Evolutionary conservation across 2,329 filamentous ascomycete genomes (phyloP).

Genomic region (Nigrospora sphaerica): DNA sequence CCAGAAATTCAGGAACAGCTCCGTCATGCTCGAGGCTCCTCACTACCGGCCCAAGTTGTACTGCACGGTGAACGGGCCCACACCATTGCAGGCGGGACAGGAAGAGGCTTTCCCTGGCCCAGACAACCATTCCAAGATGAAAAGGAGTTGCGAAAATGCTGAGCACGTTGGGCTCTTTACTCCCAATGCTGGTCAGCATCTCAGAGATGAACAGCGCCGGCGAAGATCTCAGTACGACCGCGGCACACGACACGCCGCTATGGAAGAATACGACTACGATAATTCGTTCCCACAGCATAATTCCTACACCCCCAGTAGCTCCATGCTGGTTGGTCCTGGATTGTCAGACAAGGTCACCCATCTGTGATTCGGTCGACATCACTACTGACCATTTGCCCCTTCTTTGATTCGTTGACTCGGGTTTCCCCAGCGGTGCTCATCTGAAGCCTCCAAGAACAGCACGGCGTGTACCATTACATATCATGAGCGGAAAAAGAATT

Average conservation of each 20-base stretch:
- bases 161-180: conserved; percentile 80
- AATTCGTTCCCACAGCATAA: conserved; percentile 27
- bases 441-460: no score
- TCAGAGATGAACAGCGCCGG: conserved; percentile 68
- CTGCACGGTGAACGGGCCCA: conserved; percentile 40
- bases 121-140: conserved; percentile 82
- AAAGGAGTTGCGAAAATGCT: conserved; percentile 80
- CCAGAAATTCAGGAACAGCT: conserved; percentile 94
- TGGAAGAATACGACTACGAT: conserved; percentile 55
- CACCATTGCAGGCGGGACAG: conserved; percentile 51
- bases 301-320: conserved; percentile 22
- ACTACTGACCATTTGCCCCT: no score
- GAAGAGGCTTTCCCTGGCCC: conserved; percentile 72
- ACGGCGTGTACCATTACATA: no score
- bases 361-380: no score
- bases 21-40: conserved; percentile 81
- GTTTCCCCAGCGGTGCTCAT: no score
- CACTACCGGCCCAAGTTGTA: conserved; percentile 76
- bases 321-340: no score
- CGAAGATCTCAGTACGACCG: conserved; percentile 75
- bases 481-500: no score
- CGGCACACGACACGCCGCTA: conserved; percentile 64
- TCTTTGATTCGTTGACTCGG: no score
- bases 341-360: no score
- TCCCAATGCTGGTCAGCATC: conserved; percentile 67